Percentiles rank a stretch among this genome's conserved stretches.
phyloP scores from a whole-genome alignment of 257 asterid species.

The Capsicum chinense region DNA sequence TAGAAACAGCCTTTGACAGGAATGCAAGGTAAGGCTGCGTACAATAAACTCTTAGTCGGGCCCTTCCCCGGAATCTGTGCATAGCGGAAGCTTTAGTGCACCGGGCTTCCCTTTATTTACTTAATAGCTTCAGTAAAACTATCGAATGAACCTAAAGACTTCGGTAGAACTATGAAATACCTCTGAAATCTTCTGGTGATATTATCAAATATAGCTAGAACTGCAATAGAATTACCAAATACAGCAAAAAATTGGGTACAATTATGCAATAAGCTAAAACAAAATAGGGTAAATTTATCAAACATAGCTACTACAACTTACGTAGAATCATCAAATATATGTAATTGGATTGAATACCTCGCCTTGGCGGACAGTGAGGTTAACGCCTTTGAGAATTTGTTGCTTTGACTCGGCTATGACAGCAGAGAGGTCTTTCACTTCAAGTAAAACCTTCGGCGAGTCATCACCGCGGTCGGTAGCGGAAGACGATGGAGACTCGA shows the following conservation, averaged over 20 bases:
- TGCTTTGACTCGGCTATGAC: constrained; percentile 72
- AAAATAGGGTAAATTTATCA: background rate
- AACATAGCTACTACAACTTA: background rate
- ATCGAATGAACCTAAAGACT: background rate
- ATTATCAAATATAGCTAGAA: background rate
- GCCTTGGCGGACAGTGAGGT: constrained; percentile 82
- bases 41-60: no score
- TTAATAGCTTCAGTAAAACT: background rate
- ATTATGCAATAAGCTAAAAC: background rate
- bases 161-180: background rate
- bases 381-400: constrained; percentile 86
- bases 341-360: constrained; percentile 58
- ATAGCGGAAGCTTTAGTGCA: no score
- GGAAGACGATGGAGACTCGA: constrained; percentile 63
- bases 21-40: no score
- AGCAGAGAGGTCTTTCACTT: constrained; percentile 83
- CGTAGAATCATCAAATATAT: background rate
- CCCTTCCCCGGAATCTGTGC: no score
- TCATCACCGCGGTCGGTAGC: constrained; percentile 44
- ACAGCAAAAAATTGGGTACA: background rate
- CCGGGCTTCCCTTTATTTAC: background rate
- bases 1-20: no score
- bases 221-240: background rate
- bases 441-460: constrained; percentile 62
- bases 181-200: background rate